Evolutionary conservation across 371 early-diverging fungal species (phyloP), one percentile per base, ranked within the genome.

Genomic region (Rhizopus stolonifer): DNA sequence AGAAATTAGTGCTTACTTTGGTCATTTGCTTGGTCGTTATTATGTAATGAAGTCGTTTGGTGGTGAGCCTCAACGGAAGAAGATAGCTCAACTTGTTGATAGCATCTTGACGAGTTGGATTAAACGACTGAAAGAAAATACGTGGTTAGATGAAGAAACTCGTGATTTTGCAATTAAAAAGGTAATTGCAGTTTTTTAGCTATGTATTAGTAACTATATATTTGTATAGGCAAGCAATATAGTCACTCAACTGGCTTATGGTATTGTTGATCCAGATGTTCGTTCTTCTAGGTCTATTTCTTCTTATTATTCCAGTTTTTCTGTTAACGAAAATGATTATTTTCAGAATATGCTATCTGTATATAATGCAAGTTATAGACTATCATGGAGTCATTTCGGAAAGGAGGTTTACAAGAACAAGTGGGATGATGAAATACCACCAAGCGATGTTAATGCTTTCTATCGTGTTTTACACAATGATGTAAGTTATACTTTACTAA

Each of bases 401-500:
- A 61, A 70, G n/a, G 65, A 70, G 0, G 73, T 75, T 4, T 74
- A 87, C 48, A 67, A 62, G 44, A 38, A 47, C 10, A 61, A 62
- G 25, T 86, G 84, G 85, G 49, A 61, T 29, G 31, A 10, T 29
- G 4, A 7, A 1, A 82, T 85, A 84, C 51, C 55, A 26, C 82
- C 85, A 11, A 74, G 76, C 33, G 81, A 77, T 15, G 85, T 83
- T 26, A 84, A 86, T 56, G 85, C 84, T 10, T 86, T 81, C 47
- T 84, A 81, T 52, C 69, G 61, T n/a, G 74, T 74, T 1, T 52
- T 58, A 3, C 52, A 57, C 33, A 83, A 85, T 48, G 74, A 79
- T 46, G 61, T 62, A 52, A 34, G 31, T 29, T 10, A 7, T 7
- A 29, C 31, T 17, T n/a, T n/a, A n/a, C n/a, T n/a, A n/a, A n/a